Base-by-base conservation (phyloP, 1,139 yeast genomes). In the Barnettozyma hawaiiensis region DNA sequence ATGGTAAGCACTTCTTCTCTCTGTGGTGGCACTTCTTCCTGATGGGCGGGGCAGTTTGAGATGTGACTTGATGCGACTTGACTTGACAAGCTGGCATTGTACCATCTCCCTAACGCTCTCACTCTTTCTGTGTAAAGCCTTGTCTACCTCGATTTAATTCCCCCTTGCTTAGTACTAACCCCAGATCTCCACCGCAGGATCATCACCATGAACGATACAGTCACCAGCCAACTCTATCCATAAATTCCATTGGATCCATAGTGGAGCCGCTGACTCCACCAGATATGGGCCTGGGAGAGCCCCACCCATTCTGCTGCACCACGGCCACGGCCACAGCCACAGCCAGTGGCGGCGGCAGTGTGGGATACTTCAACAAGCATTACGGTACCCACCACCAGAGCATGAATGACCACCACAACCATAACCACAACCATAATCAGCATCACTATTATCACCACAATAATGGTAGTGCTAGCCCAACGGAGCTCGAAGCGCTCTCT, bases 251-350 rank as follows among this genome's bases (percentile, higher is more conserved):
- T 16, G 51, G 48, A 16, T 55, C 60, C 4, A 27, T 55, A 10
- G 52, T 50, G 9, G 60, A 55, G 27, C 60, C 60, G 7, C 36
- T 54, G 23, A 55, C 60, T 4, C 60, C 60, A 3, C 58, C 60
- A 21, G 60, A 55, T 26, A 36, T 47, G 7, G 34, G 40, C 12
- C 39, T 38, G 7, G 14, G 11, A 16, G 43, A 19, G 28, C 24
- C 11, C 35, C 34, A 22, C 33, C 14, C n/a, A 7, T n/a, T n/a
- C n/a, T n/a, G n/a, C n/a, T n/a, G n/a, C n/a, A n/a, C n/a, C n/a
- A n/a, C n/a, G n/a, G n/a, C n/a, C n/a, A n/a, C n/a, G n/a, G n/a
- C n/a, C n/a, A n/a, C n/a, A n/a, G n/a, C n/a, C n/a, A n/a, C n/a
- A n/a, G n/a, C n/a, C 24, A 20, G 31, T 24, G n/a, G 31, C 7